phyloP scores from a whole-genome alignment of 2,329 filamentous ascomycete genomes.

The Fusarium odoratissimum region DNA sequence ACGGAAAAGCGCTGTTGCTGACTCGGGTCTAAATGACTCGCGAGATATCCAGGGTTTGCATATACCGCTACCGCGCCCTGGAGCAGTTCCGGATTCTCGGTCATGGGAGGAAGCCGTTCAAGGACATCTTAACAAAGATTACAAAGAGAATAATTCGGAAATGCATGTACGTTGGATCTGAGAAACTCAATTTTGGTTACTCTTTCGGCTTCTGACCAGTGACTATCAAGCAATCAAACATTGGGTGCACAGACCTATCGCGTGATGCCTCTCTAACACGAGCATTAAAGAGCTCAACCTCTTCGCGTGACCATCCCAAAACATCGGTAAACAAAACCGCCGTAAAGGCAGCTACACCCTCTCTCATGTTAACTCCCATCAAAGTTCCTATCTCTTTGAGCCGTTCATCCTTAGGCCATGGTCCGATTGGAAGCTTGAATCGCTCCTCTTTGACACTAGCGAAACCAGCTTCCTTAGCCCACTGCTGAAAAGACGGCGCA shows the following conservation, averaged over 20 bases:
- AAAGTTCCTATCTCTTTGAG: constrained; percentile 47
- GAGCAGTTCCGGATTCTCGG: no score
- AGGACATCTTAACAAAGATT: no score
- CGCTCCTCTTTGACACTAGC: constrained; percentile 45
- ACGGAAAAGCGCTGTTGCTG: fast-evolving
- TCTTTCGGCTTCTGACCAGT: constrained; percentile 44
- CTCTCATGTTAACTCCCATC: constrained; percentile 52
- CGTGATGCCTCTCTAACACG: constrained; percentile 39
- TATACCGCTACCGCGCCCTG: no score
- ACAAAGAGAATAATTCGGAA: no score
- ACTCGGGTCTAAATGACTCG: neutral
- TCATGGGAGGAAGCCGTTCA: neutral
- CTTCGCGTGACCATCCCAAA: constrained; percentile 53
- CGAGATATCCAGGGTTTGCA: neutral
- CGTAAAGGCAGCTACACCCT: constrained; percentile 54
- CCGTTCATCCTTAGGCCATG: constrained; percentile 52
- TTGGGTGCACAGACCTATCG: constrained; percentile 46
- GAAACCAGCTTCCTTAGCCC: constrained; percentile 53
- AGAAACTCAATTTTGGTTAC: no score
- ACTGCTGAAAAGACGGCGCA: constrained; percentile 43
- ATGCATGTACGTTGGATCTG: no score
- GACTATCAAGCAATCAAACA: constrained; percentile 48
- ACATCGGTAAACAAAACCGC: constrained; percentile 53
- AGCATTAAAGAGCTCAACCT: constrained; percentile 55
- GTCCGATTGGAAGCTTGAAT: constrained; percentile 52